phyloP scores from a whole-genome alignment of 139 green algal species.

The Chlamydomonas asymmetrica region DNA sequence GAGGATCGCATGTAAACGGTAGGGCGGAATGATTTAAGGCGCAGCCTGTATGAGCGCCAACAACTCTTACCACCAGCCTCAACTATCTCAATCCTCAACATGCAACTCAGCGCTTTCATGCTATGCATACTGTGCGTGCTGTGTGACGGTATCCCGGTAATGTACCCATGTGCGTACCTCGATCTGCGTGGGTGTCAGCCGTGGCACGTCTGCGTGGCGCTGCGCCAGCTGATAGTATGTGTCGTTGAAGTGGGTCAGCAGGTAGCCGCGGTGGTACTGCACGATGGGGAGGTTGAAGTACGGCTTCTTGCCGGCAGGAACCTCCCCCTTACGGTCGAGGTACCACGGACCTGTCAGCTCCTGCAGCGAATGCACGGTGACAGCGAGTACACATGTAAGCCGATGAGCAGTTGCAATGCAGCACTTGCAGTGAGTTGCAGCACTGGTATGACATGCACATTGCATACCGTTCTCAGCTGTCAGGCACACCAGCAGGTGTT shows the following conservation, averaged over 20 bases:
- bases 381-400: too few relatives aligned
- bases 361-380: too few relatives aligned
- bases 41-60: too few relatives aligned
- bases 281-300: slow-evolving; percentile 58
- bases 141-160: neutral
- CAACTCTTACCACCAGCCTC: too few relatives aligned
- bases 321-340: slow-evolving; percentile 63
- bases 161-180: slow-evolving; percentile 11
- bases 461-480: too few relatives aligned
- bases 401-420: too few relatives aligned
- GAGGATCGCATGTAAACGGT: too few relatives aligned
- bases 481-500: too few relatives aligned
- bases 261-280: slow-evolving; percentile 47
- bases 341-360: slow-evolving; percentile 52
- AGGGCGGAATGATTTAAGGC: too few relatives aligned
- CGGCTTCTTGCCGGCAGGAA: slow-evolving; percentile 50
- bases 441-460: too few relatives aligned
- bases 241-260: slow-evolving; percentile 28
- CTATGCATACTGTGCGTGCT: neutral
- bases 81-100: neutral
- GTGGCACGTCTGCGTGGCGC: slow-evolving; percentile 52
- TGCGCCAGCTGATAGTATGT: slow-evolving; percentile 60
- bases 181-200: slow-evolving; percentile 27
- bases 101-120: neutral
- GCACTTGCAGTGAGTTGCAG: too few relatives aligned